These are phyloP conservation scores for Mycena olivaceomarginata DNA, from an alignment of 768 basidiomycete genomes.

Conservation along the genomic window DNA sequence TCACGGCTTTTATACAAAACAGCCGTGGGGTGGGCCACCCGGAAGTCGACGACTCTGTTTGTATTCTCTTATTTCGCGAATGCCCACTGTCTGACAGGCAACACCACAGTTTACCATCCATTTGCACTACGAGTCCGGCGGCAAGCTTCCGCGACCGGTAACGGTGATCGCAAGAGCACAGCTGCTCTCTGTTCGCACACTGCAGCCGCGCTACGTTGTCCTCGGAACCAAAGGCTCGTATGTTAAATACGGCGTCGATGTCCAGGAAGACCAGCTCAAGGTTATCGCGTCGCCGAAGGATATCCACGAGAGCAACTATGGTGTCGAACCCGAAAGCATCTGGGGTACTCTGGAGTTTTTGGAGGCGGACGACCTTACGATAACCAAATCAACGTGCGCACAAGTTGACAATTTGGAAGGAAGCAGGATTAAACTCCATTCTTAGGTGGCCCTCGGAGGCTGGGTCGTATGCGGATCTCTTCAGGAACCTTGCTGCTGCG, in stretches of 20 bases:
- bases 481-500: slow-evolving; percentile 78
- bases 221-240: slow-evolving; percentile 85
- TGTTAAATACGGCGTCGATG: slow-evolving; percentile 85
- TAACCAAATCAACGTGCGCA: slow-evolving; percentile 61
- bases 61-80: slow-evolving; percentile 44
- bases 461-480: slow-evolving; percentile 78
- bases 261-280: slow-evolving; percentile 88
- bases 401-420: slow-evolving; percentile 14
- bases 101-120: slow-evolving; percentile 69
- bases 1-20: slow-evolving; percentile 85
- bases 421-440: slow-evolving; percentile 33
- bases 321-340: slow-evolving; percentile 77
- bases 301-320: slow-evolving; percentile 69
- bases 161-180: slow-evolving; percentile 82
- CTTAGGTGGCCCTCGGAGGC: slow-evolving; percentile 79
- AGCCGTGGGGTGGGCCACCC: slow-evolving; percentile 78
- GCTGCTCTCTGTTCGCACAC: slow-evolving; percentile 78
- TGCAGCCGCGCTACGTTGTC: slow-evolving; percentile 83
- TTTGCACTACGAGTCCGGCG: slow-evolving; percentile 68
- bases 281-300: slow-evolving; percentile 66
- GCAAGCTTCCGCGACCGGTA: slow-evolving; percentile 69
- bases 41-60: slow-evolving; percentile 80
- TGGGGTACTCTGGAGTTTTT: slow-evolving; percentile 80
- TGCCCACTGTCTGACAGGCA: neutral
- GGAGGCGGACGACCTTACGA: slow-evolving; percentile 64